Evolutionary conservation across 495 filamentous ascomycete species (phyloP).

Genomic region (Penicillium cataractarum): DNA sequence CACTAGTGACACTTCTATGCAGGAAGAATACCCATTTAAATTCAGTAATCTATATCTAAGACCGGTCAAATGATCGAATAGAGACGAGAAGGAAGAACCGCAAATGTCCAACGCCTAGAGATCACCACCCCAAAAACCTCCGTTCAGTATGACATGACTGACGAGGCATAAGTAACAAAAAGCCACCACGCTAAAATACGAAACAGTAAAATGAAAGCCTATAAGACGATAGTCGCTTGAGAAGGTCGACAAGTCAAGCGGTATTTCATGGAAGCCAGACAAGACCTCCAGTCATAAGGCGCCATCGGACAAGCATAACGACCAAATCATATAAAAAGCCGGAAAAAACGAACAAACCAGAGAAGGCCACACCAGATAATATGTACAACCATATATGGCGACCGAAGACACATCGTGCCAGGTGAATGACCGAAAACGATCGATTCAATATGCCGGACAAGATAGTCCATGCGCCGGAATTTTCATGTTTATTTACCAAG

Average conservation of each 20-base stretch:
- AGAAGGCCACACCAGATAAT: too few relatives aligned
- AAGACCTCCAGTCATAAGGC: not conserved
- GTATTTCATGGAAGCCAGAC: not conserved
- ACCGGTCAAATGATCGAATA: not conserved
- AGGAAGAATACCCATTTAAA: not conserved
- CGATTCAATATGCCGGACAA: too few relatives aligned
- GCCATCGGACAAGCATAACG: not conserved
- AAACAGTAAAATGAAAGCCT: not conserved
- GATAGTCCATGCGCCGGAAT: too few relatives aligned
- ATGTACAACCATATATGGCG: not conserved
- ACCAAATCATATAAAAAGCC: not conserved
- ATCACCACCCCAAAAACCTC: not conserved
- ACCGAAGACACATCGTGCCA: not conserved
- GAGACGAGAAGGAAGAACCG: not conserved
- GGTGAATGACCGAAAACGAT: not conserved
- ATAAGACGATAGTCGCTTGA: not conserved
- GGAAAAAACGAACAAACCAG: not conserved
- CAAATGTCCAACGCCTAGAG: not conserved
- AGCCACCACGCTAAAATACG: constrained; percentile 36
- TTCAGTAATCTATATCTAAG: not conserved
- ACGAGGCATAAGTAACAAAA: constrained; percentile 6
- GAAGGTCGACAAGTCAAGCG: not conserved
- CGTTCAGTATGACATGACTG: not conserved
- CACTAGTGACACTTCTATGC: not conserved
- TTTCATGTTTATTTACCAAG: too few relatives aligned